A percentile compares a stretch with the other conserved stretches of the same genome.
Evolutionary conservation across 192 early-diverging fungal genomes (phyloP).

Genomic region (Linnemannia hyalina): DNA sequence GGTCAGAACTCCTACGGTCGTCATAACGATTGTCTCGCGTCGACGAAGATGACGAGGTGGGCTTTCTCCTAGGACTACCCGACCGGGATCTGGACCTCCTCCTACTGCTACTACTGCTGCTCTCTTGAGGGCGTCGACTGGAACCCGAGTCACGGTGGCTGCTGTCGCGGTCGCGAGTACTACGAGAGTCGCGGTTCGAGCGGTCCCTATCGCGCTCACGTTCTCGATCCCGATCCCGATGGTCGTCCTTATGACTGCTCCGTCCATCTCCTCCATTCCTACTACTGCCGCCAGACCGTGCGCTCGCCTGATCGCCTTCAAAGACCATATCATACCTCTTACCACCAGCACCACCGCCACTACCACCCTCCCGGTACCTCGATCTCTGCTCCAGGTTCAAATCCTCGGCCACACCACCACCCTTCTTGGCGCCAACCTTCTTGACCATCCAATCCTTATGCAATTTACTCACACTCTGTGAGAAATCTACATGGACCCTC

Average conservation of each 20-base stretch:
- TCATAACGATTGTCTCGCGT: not conserved
- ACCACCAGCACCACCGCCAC: constrained; percentile 9
- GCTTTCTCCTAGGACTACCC: constrained; percentile 25
- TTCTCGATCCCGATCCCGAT: constrained; percentile 10
- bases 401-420: constrained; percentile 57
- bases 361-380: constrained; percentile 62
- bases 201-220: constrained; percentile 12
- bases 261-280: not conserved
- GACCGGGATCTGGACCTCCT: constrained; percentile 34
- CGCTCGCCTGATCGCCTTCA: constrained; percentile 38
- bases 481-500: constrained; percentile 97
- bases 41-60: not conserved
- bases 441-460: constrained; percentile 83
- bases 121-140: constrained; percentile 2
- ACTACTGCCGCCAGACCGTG: not conserved
- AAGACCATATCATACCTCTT: constrained; percentile 66
- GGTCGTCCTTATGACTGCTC: constrained; percentile 5
- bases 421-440: constrained; percentile 48
- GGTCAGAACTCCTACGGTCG: not conserved
- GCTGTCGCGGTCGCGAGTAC: constrained; percentile 11
- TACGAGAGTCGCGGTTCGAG: constrained; percentile 16
- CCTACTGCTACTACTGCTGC: not conserved
- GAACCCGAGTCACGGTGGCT: constrained; percentile 6
- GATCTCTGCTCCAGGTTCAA: constrained; percentile 65
- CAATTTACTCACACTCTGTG: constrained; percentile 91